A percentile compares a stretch with the other conserved stretches of the same genome.
phyloP scores from a whole-genome alignment of 805 yeast genomes.

The Saturnispora quitensis region DNA sequence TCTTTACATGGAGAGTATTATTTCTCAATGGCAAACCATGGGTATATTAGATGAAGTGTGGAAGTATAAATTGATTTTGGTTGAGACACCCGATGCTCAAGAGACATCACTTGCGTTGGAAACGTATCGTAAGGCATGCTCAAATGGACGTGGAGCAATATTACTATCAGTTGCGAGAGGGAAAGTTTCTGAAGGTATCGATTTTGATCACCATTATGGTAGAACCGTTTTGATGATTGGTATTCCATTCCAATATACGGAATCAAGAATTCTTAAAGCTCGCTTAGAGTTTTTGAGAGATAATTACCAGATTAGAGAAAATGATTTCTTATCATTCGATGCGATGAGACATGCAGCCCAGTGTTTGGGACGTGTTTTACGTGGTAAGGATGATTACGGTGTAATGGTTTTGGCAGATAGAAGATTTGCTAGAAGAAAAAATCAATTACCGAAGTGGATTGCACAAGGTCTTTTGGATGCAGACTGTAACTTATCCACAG shows the following conservation, averaged over 20 bases:
- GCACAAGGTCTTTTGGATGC: constrained; percentile 88
- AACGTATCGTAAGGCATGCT: constrained; percentile 91
- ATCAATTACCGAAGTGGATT: constrained; percentile 94
- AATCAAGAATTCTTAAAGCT: constrained; percentile 91
- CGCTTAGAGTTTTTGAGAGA: constrained; percentile 89
- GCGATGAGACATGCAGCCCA: constrained; percentile 99
- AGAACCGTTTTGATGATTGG: constrained; percentile 98
- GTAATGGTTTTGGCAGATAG: constrained; percentile 97
- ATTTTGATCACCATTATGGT: constrained; percentile 98
- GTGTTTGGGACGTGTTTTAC: constrained; percentile 89
- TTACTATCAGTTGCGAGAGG: constrained; percentile 97
- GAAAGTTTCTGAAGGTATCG: constrained; percentile 96
- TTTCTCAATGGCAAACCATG: constrained; percentile 98
- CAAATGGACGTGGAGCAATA: constrained; percentile 96
- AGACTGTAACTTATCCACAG: constrained; percentile 86
- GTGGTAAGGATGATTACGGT: constrained; percentile 99
- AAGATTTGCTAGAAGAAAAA: constrained; percentile 77
- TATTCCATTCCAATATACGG: constrained; percentile 98
- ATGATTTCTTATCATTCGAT: constrained; percentile 92
- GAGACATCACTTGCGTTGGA: constrained; percentile 94
- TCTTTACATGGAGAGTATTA: constrained; percentile 94
- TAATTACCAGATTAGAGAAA: constrained; percentile 85
- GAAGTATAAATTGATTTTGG: constrained; percentile 90
- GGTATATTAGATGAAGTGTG: constrained; percentile 97
- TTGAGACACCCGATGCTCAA: constrained; percentile 98